Base-by-base conservation (phyloP, 441 rosid species). In the Euphorbia corollata region DNA sequence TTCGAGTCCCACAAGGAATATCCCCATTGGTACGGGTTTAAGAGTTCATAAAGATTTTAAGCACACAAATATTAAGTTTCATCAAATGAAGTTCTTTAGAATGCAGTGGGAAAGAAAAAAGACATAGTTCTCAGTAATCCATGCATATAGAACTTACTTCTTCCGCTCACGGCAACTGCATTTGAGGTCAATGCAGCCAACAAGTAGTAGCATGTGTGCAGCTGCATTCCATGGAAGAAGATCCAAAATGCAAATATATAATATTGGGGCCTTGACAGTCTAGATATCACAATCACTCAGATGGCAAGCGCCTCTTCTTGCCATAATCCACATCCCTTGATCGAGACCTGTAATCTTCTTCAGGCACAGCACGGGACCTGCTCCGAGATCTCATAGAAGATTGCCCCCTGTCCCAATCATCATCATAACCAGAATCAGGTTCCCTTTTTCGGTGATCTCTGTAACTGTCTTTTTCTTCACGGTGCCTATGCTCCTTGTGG, bases 321-420 rank as follows among this genome's bases (percentile, higher is more conserved):
- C 91, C 96, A 67, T 90, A 87, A 74, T 90, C 98, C 24, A 69
- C 88, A 78, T 92, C 97, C 83, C 97, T 85, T n/a, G 96, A 84
- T 70, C 90, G 79, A 38, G 93, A 81, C 80, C 86, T 85, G 74
- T 85, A 85, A 59, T 88, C 88, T 62, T 92, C 98, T 69, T 87
- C 92, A 43, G 82, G 77, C 73, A 78, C 71, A 45, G 79, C 88
- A 71, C 88, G 84, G 45, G 96, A 88, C 80, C 91, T 84, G 83
- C 90, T 85, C 51, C 86, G 80, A 69, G 88, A 68, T 77, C 86
- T 84, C 64, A 85, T 72, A 78, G 87, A 81, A 75, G 98, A 82
- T 57, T 89, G 90, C 62, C 98, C 96, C 79, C 86, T 87, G 50
- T 92, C 97, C 70, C 83, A 77, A 19, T 85, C 90, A 69, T 90